These are phyloP conservation scores for Bipolaris gigantea DNA, from an alignment of 2,329 filamentous ascomycete species.

Conservation along the genomic window DNA sequence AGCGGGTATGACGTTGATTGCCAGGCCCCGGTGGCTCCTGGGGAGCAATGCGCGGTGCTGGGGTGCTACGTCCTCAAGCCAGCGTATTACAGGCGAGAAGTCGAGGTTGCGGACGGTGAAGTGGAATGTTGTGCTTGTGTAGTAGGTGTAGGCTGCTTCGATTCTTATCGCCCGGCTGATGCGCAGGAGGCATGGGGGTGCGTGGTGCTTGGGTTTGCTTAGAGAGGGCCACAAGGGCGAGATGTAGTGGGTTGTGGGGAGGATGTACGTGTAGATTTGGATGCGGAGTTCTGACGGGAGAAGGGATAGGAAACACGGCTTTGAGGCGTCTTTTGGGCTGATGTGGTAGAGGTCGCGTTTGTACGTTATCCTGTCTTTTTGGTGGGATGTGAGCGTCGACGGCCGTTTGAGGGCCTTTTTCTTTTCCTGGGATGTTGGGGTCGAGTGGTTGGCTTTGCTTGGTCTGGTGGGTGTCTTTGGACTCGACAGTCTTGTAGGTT, in stretches of 20 bases:
- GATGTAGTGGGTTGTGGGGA: conserved; percentile 4
- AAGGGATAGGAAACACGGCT: conserved; percentile 1
- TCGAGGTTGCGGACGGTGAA: conserved; percentile 20
- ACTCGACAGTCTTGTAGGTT: background rate
- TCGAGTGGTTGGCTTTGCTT: background rate
- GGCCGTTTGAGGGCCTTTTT: conserved; percentile 9
- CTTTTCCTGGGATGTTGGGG: background rate
- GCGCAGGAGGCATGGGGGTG: conserved; percentile 15
- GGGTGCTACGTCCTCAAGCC: conserved; percentile 18
- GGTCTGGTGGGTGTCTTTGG: background rate
- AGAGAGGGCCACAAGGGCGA: background rate
- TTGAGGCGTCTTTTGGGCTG: conserved; percentile 1
- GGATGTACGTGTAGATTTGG: conserved; percentile 10
- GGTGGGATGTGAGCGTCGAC: conserved; percentile 3
- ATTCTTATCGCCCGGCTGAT: conserved; percentile 30
- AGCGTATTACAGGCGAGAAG: conserved; percentile 18
- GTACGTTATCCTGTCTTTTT: conserved; percentile 3
- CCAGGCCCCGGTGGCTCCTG: conserved; percentile 17
- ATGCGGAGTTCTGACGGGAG: conserved; percentile 10
- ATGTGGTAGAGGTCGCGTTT: conserved; percentile 7
- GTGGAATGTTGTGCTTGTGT: conserved; percentile 21
- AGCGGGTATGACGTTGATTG: conserved; percentile 11
- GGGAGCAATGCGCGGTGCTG: conserved; percentile 21
- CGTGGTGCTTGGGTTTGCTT: background rate
- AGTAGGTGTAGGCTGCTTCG: conserved; percentile 36